Conservation (phyloP, 441 rosid genomes). For the Euphorbia schlechtendalii region DNA sequence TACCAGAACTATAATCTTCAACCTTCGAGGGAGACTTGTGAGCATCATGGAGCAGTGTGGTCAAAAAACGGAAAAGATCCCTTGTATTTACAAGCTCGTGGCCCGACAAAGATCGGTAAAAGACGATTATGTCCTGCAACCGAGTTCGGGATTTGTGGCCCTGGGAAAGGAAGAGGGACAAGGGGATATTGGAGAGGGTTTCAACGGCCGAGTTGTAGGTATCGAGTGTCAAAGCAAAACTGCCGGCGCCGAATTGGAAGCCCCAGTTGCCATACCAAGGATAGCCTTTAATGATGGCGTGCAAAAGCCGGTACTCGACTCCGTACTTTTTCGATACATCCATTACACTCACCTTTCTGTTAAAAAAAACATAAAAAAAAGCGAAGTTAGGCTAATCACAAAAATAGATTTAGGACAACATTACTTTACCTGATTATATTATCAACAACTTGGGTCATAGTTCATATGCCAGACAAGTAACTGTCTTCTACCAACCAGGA, state of each 20-base stretch:
- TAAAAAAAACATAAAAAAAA: slow-evolving; percentile 11
- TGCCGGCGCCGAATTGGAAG: slow-evolving; percentile 64
- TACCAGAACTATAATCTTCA: slow-evolving; percentile 20
- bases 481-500: too few relatives aligned
- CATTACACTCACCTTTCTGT: slow-evolving; percentile 68
- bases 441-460: too few relatives aligned
- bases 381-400: background rate
- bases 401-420: too few relatives aligned
- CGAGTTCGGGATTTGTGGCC: slow-evolving; percentile 30
- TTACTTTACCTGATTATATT: too few relatives aligned
- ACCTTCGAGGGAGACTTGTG: slow-evolving; percentile 29
- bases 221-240: slow-evolving; percentile 47
- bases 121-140: slow-evolving; percentile 34
- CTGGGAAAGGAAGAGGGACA: slow-evolving; percentile 33
- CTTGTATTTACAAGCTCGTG: slow-evolving; percentile 44
- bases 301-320: slow-evolving; percentile 54
- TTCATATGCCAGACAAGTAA: too few relatives aligned
- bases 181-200: slow-evolving; percentile 36
- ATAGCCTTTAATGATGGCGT: slow-evolving; percentile 49
- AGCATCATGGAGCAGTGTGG: slow-evolving; percentile 35
- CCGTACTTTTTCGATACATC: slow-evolving; percentile 65
- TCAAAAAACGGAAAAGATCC: slow-evolving; percentile 46
- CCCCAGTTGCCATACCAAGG: slow-evolving; percentile 84
- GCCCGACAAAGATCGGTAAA: slow-evolving; percentile 47
- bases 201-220: slow-evolving; percentile 45